phyloP scores from a whole-genome alignment of 2,329 filamentous ascomycete species.

The Rhinocladiella mackenziei region DNA sequence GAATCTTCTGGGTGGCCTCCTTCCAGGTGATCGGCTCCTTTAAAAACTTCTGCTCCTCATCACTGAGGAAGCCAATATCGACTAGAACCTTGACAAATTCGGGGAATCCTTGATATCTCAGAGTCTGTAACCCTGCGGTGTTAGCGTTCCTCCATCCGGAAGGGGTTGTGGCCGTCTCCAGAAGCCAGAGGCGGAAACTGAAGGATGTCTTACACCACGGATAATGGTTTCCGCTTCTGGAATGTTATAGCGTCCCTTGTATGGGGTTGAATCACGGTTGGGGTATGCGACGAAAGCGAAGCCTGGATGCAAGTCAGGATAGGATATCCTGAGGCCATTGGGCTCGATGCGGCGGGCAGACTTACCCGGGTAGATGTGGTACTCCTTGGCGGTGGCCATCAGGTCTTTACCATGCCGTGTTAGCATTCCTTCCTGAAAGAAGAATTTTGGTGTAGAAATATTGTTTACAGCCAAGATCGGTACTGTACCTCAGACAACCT shows the following conservation, averaged over 20 bases:
- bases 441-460: too few species aligned
- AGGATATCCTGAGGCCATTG: too few species aligned
- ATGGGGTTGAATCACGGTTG: conserved; percentile 84
- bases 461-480: too few species aligned
- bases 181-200: background rate
- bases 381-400: conserved; percentile 84
- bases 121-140: conserved; percentile 45
- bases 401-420: conserved; percentile 55
- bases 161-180: background rate
- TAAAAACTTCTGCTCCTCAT: conserved; percentile 62
- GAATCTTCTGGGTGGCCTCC: conserved; percentile 73
- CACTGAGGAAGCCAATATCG: conserved; percentile 81
- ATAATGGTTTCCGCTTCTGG: conserved; percentile 86
- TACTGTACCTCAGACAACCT: too few species aligned
- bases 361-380: conserved; percentile 72
- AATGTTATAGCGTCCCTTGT: conserved; percentile 85
- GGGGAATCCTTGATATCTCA: conserved; percentile 85
- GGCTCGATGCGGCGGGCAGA: background rate
- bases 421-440: conserved; percentile 53
- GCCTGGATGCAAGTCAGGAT: conserved; percentile 34
- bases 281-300: conserved; percentile 89
- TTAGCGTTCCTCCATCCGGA: background rate
- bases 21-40: conserved; percentile 70
- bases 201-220: conserved; percentile 49
- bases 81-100: conserved; percentile 84